Evolutionary conservation across 306 rosid species (phyloP).

Genomic region (Quercus bicolor): DNA sequence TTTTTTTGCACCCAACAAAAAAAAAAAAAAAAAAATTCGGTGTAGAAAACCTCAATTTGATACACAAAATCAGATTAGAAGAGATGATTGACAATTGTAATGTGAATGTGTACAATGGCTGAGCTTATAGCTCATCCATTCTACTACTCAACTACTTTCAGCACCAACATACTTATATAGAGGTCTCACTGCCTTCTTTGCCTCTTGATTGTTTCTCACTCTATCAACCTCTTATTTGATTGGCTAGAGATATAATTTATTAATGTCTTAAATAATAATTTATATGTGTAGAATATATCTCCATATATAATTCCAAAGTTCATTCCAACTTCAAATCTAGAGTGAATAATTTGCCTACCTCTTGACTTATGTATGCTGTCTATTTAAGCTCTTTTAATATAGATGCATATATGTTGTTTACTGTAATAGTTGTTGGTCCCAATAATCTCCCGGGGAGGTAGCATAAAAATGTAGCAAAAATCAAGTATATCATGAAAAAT

Average conservation of each 20-base stretch:
- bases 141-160: slow-evolving; percentile 23
- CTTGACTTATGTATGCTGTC: slow-evolving; percentile 29
- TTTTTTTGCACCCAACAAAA: neutral
- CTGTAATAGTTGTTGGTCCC: no score
- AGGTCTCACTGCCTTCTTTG: slow-evolving; percentile 41
- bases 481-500: no score
- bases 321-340: slow-evolving; percentile 16
- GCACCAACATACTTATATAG: neutral
- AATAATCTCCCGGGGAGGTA: no score
- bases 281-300: neutral
- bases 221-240: neutral
- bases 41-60: neutral
- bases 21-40: neutral
- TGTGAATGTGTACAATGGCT: slow-evolving; percentile 19
- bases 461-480: no score
- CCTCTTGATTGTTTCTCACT: slow-evolving; percentile 23
- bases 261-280: slow-evolving; percentile 20
- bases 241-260: slow-evolving; percentile 12
- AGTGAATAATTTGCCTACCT: slow-evolving; percentile 35
- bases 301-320: slow-evolving; percentile 1
- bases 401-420: no score
- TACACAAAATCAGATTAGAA: slow-evolving; percentile 10
- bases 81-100: slow-evolving; percentile 6
- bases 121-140: slow-evolving; percentile 30
- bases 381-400: no score